Evolutionary conservation across 257 asterid genomes (phyloP), one percentile per base, ranked within the genome.

Genomic region (Solanum paucissectum): DNA sequence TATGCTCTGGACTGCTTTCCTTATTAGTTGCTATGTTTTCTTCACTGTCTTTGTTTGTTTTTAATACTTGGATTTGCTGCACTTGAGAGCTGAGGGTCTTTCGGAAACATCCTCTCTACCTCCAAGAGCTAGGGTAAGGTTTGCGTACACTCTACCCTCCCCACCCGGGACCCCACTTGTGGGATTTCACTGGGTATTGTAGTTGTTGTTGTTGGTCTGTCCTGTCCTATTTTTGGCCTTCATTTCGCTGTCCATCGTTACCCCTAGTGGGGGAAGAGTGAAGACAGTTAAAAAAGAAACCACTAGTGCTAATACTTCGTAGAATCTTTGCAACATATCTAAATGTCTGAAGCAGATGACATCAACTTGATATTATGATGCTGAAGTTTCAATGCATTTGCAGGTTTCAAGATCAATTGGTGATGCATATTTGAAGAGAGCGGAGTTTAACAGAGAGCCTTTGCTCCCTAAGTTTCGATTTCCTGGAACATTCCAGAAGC

Each of bases 321-420:
- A n/a, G 33, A 23, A 76, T 1, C 58, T 76, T 76, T 38, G 83
- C 55, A 23, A 23, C 55, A 38, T 76, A 23, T 27, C 40, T 46
- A 49, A 79, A 16, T 29, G 27, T 81, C 40, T 46, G 85, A 46
- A 81, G 60, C 85, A 46, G 42, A 81, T 81, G 68, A 46, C 25
- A 75, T 76, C 36, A 64, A 13, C 21, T 49, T 0, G 38, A 25
- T 81, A 9, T 49, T 3, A 13, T 69, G 69, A 34, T 33, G 68
- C 90, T 89, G 33, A 90, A 64, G 36, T 62, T 60, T 60, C 8
- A 13, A 27, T 88, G 83, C 62, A 73, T 20, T 88, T 85, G 87
- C 91, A 95, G 98, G 93, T 95, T 73, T 92, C 98, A 11, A 93
- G 98, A 93, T 92, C 98, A 66, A 93, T 95, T 27, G 98, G 98